Base-by-base conservation (phyloP, 768 basidiomycete genomes). In the Boletus barrowsii region DNA sequence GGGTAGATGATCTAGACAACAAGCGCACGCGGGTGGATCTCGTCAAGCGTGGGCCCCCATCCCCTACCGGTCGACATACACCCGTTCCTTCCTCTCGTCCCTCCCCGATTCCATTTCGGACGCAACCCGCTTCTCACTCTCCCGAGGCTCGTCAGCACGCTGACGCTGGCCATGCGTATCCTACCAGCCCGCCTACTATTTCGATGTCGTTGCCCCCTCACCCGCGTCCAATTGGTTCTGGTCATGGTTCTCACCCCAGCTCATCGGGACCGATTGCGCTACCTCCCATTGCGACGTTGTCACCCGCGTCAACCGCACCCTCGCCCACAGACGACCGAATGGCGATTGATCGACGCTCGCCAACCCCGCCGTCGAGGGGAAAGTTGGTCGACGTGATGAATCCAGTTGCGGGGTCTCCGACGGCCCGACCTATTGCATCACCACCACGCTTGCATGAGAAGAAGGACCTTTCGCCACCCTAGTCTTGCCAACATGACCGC, bases 41-140 rank as follows among this genome's bases (percentile, higher is more conserved):
- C 5, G 61, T 72, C 18, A 79, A 82, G 62, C 81, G 81, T 22
- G 74, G 81, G 22, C 74, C 69, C 14, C 78, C 80, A 10, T 83
- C 86, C 20, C 77, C 79, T 14, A 62, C 78, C 20, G 79, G 80
- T 22, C 72, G 81, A 55, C 73, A 74, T 41, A 81, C 84, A 0
- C 85, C 86, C 11, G 64, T 79, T 29, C 79, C 81, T 39, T 83
- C 84, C 22, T 81, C 83, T 42, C 75, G 86, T 4, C 84, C 82
- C 0, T 88, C 87, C 18, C 87, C 88, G 3, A 82, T 81, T 43
- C 87, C 88, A 15, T 86, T 89, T 79, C 81, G 83, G 60, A 83
- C 81, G 4, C 88, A 88, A 63, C 83, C 84, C 10, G 71, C 81
- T 6, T 81, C 86, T 13, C 85, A 79, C 63, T 88, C 88, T 20